Evolutionary conservation across 257 asterid species (phyloP).

Genomic region (Linderniella brevidens): DNA sequence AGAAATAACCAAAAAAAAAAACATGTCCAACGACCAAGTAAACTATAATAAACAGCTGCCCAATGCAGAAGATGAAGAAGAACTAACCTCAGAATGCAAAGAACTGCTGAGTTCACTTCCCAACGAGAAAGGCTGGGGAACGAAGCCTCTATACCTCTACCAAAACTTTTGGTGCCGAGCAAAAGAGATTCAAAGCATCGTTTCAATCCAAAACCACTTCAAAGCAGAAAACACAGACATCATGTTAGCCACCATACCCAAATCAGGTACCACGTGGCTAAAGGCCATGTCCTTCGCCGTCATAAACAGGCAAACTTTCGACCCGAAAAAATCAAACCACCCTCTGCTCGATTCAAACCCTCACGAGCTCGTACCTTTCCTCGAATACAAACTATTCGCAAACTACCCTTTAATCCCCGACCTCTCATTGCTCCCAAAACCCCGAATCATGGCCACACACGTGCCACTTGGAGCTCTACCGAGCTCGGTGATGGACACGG

Average conservation of each 20-base stretch:
- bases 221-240: slow-evolving; percentile 15
- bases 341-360: slow-evolving; percentile 36
- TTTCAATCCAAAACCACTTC: slow-evolving; percentile 16
- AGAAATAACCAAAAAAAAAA: too few relatives aligned
- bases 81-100: slow-evolving; percentile 14
- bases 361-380: slow-evolving; percentile 32
- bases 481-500: slow-evolving; percentile 10
- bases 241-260: slow-evolving; percentile 29
- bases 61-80: slow-evolving; percentile 9
- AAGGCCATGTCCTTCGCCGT: slow-evolving; percentile 30
- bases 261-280: slow-evolving; percentile 53
- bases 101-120: slow-evolving; percentile 26
- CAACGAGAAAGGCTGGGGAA: slow-evolving; percentile 38
- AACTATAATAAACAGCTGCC: too few relatives aligned
- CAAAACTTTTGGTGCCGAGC: slow-evolving; percentile 38
- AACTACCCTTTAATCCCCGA: slow-evolving; percentile 10
- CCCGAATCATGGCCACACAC: slow-evolving; percentile 27
- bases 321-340: slow-evolving; percentile 3
- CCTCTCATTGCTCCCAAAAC: slow-evolving; percentile 15
- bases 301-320: slow-evolving; percentile 11
- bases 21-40: too few relatives aligned
- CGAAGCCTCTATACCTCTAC: slow-evolving; percentile 21
- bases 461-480: slow-evolving; percentile 22
- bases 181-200: slow-evolving; percentile 16
- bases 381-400: slow-evolving; percentile 24